Evolutionary conservation across 2,329 filamentous ascomycete genomes (phyloP).

Genomic region (Microdochium nivale): DNA sequence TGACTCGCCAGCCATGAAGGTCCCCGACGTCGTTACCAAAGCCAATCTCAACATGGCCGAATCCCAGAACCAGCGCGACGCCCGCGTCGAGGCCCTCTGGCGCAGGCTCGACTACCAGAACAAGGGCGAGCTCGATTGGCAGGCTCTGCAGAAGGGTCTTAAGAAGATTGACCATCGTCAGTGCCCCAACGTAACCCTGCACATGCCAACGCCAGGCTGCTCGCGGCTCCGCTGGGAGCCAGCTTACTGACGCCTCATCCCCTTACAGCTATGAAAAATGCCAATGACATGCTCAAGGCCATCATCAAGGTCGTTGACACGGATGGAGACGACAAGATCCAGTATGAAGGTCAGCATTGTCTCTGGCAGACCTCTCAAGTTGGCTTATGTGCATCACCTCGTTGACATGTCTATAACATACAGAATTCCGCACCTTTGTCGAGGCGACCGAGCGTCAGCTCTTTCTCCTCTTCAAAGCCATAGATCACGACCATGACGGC

Average conservation of each 20-base stretch:
- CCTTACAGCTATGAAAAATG: conserved; percentile 70
- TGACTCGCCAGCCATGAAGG: conserved; percentile 35
- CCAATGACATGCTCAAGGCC: conserved; percentile 72
- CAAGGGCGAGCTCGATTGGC: conserved; percentile 74
- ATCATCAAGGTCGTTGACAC: conserved; percentile 79
- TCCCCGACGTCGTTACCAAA: conserved; percentile 41
- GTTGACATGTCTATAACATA: conserved; percentile 4
- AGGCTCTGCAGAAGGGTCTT: conserved; percentile 76
- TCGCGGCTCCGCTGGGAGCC: no score
- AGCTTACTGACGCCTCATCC: conserved; percentile 15
- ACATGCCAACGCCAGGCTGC: not conserved
- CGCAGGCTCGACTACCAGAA: conserved; percentile 66
- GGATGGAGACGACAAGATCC: conserved; percentile 80
- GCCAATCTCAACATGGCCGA: conserved; percentile 62
- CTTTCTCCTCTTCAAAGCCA: conserved; percentile 70
- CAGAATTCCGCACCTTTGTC: conserved; percentile 88
- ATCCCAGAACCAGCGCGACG: conserved; percentile 69
- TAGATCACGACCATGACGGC: conserved; percentile 80
- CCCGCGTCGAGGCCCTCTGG: conserved; percentile 80
- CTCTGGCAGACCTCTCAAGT: not conserved
- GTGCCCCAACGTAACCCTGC: conserved; percentile 27
- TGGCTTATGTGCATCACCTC: not conserved
- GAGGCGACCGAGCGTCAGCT: conserved; percentile 80
- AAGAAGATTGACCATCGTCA: conserved; percentile 86
- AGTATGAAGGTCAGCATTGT: conserved; percentile 65